Evolutionary conservation across 1,139 yeast species (phyloP).

Genomic region (Suhomyces yuchorum): DNA sequence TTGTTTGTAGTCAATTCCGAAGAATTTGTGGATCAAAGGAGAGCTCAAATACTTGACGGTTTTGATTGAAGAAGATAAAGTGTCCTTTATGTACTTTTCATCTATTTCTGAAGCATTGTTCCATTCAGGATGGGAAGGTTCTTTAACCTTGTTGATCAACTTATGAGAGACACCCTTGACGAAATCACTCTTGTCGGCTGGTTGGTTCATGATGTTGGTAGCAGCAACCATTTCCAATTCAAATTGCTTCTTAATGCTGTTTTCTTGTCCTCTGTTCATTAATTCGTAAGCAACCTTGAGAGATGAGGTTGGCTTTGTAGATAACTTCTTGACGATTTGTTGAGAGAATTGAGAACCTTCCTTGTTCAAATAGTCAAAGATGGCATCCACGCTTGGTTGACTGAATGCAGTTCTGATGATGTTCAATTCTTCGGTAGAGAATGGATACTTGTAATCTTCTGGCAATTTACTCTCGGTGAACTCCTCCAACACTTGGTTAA

Average conservation of each 20-base stretch:
- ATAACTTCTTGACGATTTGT: slow-evolving; percentile 56
- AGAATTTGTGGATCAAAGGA: slow-evolving; percentile 47
- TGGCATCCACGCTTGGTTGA: slow-evolving; percentile 58
- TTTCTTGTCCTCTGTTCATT: slow-evolving; percentile 60
- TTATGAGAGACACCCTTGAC: slow-evolving; percentile 77
- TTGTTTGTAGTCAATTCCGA: slow-evolving; percentile 54
- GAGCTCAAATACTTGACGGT: slow-evolving; percentile 33
- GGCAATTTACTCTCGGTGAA: slow-evolving; percentile 72
- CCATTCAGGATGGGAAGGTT: slow-evolving; percentile 56
- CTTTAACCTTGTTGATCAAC: slow-evolving; percentile 64
- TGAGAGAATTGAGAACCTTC: slow-evolving; percentile 71
- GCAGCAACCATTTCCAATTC: slow-evolving; percentile 78
- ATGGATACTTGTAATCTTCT: slow-evolving; percentile 59
- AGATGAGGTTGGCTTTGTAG: slow-evolving; percentile 72
- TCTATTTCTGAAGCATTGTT: slow-evolving; percentile 27
- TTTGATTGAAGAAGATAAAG: slow-evolving; percentile 27
- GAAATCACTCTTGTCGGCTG: slow-evolving; percentile 62
- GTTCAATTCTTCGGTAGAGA: slow-evolving; percentile 55
- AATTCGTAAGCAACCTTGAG: slow-evolving; percentile 73
- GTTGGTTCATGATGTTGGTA: slow-evolving; percentile 64
- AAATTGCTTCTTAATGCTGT: slow-evolving; percentile 66
- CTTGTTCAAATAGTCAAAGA: slow-evolving; percentile 56
- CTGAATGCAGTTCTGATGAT: slow-evolving; percentile 72
- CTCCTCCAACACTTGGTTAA: slow-evolving; percentile 76
- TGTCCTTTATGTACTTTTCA: slow-evolving; percentile 24